phyloP scores from a whole-genome alignment of 1,139 yeast genomes.

The Sugiyamaella grinbergsii region DNA sequence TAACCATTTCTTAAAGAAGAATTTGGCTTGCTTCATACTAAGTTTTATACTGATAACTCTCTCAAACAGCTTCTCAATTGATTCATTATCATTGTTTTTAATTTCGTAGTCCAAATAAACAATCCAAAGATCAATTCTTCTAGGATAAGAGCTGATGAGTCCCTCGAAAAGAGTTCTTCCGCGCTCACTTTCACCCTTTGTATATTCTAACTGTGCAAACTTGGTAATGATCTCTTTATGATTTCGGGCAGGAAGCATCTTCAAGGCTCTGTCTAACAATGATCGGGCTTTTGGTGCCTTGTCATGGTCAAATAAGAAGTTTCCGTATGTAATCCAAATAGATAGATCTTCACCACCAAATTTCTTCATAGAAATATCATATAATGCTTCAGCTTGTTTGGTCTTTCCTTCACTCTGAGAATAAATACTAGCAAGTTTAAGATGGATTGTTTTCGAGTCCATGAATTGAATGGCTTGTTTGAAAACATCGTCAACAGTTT shows the following conservation, averaged over 20 bases:
- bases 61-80: slow-evolving; percentile 78
- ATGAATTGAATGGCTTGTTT: slow-evolving; percentile 84
- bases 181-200: slow-evolving; percentile 87
- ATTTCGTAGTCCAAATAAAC: slow-evolving; percentile 93
- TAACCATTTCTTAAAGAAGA: slow-evolving; percentile 93
- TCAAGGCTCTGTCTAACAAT: slow-evolving; percentile 70
- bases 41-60: slow-evolving; percentile 67
- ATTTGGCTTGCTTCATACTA: slow-evolving; percentile 89
- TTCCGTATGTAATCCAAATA: slow-evolving; percentile 80
- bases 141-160: slow-evolving; percentile 83
- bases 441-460: slow-evolving; percentile 83
- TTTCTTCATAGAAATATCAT: slow-evolving; percentile 71
- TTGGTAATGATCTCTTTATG: slow-evolving; percentile 83
- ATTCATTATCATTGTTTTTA: slow-evolving; percentile 59
- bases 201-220: slow-evolving; percentile 86
- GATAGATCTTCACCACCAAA: slow-evolving; percentile 64
- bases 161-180: slow-evolving; percentile 96
- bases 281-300: slow-evolving; percentile 63
- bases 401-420: slow-evolving; percentile 66
- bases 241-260: slow-evolving; percentile 61
- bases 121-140: slow-evolving; percentile 92
- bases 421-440: slow-evolving; percentile 74
- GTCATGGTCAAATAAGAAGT: slow-evolving; percentile 61
- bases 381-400: slow-evolving; percentile 69
- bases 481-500: slow-evolving; percentile 76